Evolutionary conservation across 1,284 basidiomycete genomes (phyloP).

Genomic region (Amylostereum areolatum): DNA sequence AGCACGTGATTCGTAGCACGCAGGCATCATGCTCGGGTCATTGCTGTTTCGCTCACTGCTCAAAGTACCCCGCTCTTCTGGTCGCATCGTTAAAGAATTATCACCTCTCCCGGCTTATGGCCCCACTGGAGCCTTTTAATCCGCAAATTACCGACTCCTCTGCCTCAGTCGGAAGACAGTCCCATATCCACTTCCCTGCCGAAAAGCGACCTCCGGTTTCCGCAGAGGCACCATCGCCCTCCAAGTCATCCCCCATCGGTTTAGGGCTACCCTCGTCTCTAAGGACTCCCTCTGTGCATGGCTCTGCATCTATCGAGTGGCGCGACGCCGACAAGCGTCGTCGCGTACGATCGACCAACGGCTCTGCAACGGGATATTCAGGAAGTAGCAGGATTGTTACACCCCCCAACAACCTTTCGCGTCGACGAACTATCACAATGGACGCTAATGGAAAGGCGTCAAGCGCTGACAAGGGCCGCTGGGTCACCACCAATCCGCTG

Average conservation of each 20-base stretch:
- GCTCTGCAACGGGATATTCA: no score
- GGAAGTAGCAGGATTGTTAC: background rate
- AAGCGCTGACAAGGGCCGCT: slow-evolving; percentile 4
- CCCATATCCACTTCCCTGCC: slow-evolving; percentile 23
- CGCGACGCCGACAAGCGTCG: slow-evolving; percentile 1
- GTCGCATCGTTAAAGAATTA: no score
- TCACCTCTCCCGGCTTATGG: no score
- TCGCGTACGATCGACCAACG: slow-evolving; percentile 5
- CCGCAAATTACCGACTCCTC: slow-evolving; percentile 2
- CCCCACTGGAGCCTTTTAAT: slow-evolving; percentile 3
- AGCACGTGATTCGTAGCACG: no score
- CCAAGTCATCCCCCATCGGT: slow-evolving; percentile 2
- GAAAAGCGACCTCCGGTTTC: slow-evolving; percentile 15
- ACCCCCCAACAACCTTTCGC: background rate
- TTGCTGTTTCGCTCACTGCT: no score
- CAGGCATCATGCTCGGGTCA: no score
- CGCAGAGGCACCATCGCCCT: slow-evolving; percentile 5
- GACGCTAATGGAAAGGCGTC: background rate
- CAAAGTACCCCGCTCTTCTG: no score
- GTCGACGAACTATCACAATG: slow-evolving; percentile 5
- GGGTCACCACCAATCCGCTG: background rate
- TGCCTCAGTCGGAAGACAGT: slow-evolving; percentile 7
- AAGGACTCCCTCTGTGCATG: background rate
- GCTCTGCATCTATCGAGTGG: background rate
- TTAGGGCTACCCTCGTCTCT: background rate